Percentiles rank a stretch among this genome's conserved stretches.
Evolutionary conservation across 345 rosid species (phyloP).

Genomic region (Lepidium didymum): DNA sequence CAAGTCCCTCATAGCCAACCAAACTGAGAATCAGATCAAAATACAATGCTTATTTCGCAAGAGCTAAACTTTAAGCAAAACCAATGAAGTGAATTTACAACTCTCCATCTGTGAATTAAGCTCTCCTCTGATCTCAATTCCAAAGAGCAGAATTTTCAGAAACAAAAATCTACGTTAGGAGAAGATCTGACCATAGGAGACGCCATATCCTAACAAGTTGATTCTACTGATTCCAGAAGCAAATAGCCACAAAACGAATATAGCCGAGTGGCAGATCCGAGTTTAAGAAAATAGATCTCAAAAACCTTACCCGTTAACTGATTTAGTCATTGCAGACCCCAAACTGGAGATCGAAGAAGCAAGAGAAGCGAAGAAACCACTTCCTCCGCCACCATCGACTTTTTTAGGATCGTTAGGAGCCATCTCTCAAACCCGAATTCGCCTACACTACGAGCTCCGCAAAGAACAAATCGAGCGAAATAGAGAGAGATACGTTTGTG

Average conservation of each 20-base stretch:
- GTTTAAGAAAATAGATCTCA: slow-evolving; percentile 24
- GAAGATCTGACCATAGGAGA: background rate
- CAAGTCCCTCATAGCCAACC: slow-evolving; percentile 82
- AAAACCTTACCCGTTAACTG: slow-evolving; percentile 74
- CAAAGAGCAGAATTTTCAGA: background rate
- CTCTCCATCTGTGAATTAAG: background rate
- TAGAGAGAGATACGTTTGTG: background rate
- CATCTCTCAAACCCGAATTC: slow-evolving; percentile 33
- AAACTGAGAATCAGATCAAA: slow-evolving; percentile 36
- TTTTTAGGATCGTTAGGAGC: slow-evolving; percentile 67
- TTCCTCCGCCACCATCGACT: slow-evolving; percentile 27
- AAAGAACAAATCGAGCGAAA: background rate
- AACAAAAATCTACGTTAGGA: background rate
- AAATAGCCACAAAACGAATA: background rate
- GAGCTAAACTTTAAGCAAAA: background rate
- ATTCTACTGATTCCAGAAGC: background rate
- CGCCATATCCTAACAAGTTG: background rate
- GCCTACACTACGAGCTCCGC: background rate
- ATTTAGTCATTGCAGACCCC: slow-evolving; percentile 75
- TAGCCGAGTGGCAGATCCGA: slow-evolving; percentile 12
- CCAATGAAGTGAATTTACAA: background rate
- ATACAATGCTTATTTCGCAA: background rate
- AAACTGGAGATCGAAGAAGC: slow-evolving; percentile 67
- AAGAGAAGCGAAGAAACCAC: slow-evolving; percentile 83
- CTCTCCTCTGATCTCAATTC: background rate